phyloP scores from a whole-genome alignment of 202 grass and related monocot genomes.

The Eragrostis tef region DNA sequence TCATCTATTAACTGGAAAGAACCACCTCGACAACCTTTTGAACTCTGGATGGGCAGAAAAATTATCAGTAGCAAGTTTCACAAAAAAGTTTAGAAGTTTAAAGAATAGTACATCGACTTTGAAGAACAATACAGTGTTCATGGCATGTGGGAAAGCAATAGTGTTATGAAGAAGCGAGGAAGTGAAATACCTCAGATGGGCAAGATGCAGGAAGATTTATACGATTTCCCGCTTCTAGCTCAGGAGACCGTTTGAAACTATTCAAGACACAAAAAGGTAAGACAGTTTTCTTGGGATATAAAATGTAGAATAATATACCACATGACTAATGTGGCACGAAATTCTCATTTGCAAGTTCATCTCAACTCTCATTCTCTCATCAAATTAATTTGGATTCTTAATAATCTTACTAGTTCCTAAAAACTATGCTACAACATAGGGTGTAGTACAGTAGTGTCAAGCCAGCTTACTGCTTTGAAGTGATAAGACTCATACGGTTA shows the following conservation, averaged over 20 bases:
- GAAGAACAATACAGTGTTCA: constrained; percentile 3
- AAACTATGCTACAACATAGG: constrained; percentile 3
- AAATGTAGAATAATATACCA: constrained; percentile 29
- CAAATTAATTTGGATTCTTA: background rate
- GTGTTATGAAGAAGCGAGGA: background rate
- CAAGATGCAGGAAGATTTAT: constrained; percentile 76
- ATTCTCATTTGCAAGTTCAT: background rate
- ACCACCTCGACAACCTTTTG: constrained; percentile 57
- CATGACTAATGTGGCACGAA: background rate
- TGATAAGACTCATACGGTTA: background rate
- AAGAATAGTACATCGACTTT: background rate
- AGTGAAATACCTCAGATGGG: constrained; percentile 64
- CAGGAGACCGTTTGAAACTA: constrained; percentile 67
- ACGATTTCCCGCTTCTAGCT: constrained; percentile 82
- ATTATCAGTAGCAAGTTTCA: constrained; percentile 23
- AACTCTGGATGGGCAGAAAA: constrained; percentile 54
- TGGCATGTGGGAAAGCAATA: constrained; percentile 3
- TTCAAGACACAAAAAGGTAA: constrained; percentile 44
- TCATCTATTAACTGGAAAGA: constrained; percentile 66
- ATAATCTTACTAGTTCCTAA: background rate
- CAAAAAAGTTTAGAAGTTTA: background rate
- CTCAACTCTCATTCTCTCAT: background rate
- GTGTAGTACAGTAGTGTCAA: background rate
- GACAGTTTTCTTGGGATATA: background rate
- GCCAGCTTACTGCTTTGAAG: background rate